Base-by-base conservation (phyloP, 208 protist species). In the Crithidia fasciculata region DNA sequence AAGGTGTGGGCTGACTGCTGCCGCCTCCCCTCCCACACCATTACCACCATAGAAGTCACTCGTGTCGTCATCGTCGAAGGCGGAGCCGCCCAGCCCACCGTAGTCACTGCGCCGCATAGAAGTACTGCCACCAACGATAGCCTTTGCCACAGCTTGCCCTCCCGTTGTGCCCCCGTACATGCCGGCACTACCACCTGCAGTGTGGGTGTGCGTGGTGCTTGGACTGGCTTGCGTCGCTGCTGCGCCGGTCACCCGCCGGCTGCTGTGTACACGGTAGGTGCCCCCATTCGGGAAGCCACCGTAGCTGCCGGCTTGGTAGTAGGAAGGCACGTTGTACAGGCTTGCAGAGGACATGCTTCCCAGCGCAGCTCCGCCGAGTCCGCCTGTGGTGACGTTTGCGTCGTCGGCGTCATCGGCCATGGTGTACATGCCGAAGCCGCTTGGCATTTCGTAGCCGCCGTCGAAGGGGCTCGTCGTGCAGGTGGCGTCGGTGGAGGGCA, bases 271-370 rank as follows among this genome's bases (percentile, higher is more conserved):
- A 4, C 47, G 49, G 62, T 57, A 57, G 15, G 8, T 56, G 59
- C 15, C 16, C 1, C 12, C n/a, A 41, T 8, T 18, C 37, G 57
- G 3, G 4, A 9, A 28, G 8, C 60, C 60, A 19, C 60, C 62
- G 62, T 68, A 68, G 36, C 36, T 68, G 44, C 62, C 62, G 37
- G 62, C 62, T 28, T 68, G 47, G 47, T 68, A 68, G 62, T 68
- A 68, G 49, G 62, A 68, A 2, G 62, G 62, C 37, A 57, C 43
- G 62, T 68, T 57, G 49, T 68, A 68, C 9, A 68, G 49, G 13
- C 19, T 15, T 44, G 43, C 37, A 12, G 44, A 52, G 12, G 62
- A 68, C 3, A 5, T 36, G 43, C 18, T 54, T 9, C 15, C 5
- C 45, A 19, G 39, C 2, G n/a, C 4, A 41, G 8, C 45, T 5